These are phyloP conservation scores for Boletus rubescentipes DNA, from an alignment of 768 basidiomycete species.

Conservation along the genomic window DNA sequence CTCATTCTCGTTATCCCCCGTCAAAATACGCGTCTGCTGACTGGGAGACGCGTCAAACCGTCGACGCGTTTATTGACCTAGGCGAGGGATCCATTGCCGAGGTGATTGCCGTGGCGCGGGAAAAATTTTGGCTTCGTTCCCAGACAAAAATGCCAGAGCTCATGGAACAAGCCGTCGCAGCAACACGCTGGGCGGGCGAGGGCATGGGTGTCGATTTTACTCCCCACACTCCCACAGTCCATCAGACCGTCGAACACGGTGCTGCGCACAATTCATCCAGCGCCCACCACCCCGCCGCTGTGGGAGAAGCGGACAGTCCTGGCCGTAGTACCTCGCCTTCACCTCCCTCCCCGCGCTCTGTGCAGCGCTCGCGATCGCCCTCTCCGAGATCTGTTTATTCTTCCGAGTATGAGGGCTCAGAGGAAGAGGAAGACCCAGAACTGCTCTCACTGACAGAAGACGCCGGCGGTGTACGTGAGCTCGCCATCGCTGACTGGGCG, in stretches of 20 bases:
- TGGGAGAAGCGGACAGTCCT: conserved; percentile 16
- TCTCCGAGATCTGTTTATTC: conserved; percentile 31
- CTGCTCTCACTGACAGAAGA: conserved; percentile 46
- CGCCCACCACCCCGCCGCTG: conserved; percentile 3
- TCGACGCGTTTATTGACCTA: conserved; percentile 72
- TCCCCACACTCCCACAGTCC: conserved; percentile 18
- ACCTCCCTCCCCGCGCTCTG: conserved; percentile 25
- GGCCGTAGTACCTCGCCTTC: conserved; percentile 27
- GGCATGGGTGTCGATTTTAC: conserved; percentile 34
- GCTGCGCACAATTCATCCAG: conserved; percentile 12
- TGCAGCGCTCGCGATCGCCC: conserved; percentile 31
- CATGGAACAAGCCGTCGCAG: conserved; percentile 66
- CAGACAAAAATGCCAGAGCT: conserved; percentile 66
- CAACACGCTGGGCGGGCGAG: conserved; percentile 44
- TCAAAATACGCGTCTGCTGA: conserved; percentile 40
- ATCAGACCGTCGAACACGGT: conserved; percentile 6
- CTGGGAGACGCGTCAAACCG: conserved; percentile 65
- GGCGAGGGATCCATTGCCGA: conserved; percentile 67
- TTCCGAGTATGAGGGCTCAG: conserved; percentile 35
- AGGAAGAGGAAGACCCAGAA: conserved; percentile 47
- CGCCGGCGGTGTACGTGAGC: conserved; percentile 43
- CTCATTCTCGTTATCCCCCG: conserved; percentile 25
- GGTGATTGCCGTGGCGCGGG: conserved; percentile 59
- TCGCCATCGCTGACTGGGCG: conserved; percentile 73
- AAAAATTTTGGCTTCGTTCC: conserved; percentile 68